Conservation (phyloP, 2,329 filamentous ascomycete species). For the Neodidymelliopsis sp. region DNA sequence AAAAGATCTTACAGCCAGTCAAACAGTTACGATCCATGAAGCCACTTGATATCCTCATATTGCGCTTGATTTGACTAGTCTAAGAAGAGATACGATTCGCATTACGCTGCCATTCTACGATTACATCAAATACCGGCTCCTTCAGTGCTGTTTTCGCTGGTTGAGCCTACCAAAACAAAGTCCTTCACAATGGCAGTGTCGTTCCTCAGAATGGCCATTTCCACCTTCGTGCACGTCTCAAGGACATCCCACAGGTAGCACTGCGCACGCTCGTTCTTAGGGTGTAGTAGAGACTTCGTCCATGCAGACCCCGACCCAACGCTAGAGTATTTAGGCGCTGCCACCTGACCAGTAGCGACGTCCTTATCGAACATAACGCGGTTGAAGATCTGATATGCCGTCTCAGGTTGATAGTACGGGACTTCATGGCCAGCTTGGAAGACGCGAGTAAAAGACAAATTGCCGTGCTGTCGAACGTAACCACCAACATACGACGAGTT, state of each 20-base stretch:
- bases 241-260: constrained; percentile 23
- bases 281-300: constrained; percentile 12
- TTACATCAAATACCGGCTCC: neutral
- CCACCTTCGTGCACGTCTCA: constrained; percentile 19
- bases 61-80: too few species aligned
- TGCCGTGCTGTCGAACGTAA: constrained; percentile 51
- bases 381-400: constrained; percentile 59
- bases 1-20: too few species aligned
- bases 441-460: constrained; percentile 49
- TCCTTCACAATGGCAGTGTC: constrained; percentile 20
- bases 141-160: neutral
- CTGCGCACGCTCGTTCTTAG: constrained; percentile 13
- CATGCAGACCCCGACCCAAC: constrained; percentile 15
- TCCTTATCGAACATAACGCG: constrained; percentile 54
- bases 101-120: neutral
- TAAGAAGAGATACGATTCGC: neutral
- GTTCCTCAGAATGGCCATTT: constrained; percentile 15
- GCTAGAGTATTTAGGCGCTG: constrained; percentile 4
- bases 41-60: too few species aligned
- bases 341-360: constrained; percentile 54
- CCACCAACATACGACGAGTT: constrained; percentile 47
- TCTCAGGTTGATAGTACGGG: constrained; percentile 53
- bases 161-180: constrained; percentile 12
- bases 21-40: too few species aligned
- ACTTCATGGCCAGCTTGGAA: constrained; percentile 52